Evolutionary conservation across 768 basidiomycete species (phyloP).

Genomic region (Mycena alexandri): DNA sequence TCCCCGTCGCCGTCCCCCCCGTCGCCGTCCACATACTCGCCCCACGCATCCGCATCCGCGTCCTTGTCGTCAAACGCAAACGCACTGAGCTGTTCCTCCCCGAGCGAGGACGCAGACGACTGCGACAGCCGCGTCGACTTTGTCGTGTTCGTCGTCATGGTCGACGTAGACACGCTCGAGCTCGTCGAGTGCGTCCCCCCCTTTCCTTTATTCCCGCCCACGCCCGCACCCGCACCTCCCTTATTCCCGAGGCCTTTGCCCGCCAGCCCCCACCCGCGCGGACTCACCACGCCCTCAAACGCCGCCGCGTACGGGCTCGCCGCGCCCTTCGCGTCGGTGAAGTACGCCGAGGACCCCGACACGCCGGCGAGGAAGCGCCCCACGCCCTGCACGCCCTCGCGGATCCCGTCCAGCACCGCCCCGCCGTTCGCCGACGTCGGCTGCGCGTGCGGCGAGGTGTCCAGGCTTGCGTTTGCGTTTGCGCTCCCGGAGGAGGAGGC

Average conservation of each 20-base stretch:
- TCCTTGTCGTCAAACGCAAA: no score
- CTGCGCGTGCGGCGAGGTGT: no score
- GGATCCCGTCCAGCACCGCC: constrained; percentile 69
- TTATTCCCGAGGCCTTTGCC: no score
- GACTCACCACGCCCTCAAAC: no score
- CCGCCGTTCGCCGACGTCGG: constrained; percentile 45
- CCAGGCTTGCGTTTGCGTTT: no score
- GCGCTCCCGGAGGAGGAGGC: constrained; percentile 24
- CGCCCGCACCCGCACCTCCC: no score
- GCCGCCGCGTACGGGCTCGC: constrained; percentile 16
- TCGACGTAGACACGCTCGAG: constrained; percentile 41
- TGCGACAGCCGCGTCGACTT: constrained; percentile 57
- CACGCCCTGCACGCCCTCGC: constrained; percentile 73
- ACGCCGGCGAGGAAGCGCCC: constrained; percentile 68
- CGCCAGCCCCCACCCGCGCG: no score
- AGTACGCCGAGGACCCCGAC: no score
- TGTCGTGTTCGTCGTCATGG: constrained; percentile 30
- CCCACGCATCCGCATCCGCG: constrained; percentile 40
- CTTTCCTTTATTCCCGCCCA: no score
- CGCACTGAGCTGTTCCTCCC: constrained; percentile 45
- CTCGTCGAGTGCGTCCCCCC: constrained; percentile 38
- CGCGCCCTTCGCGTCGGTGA: no score
- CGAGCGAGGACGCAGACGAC: constrained; percentile 61
- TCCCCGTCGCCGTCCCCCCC: constrained; percentile 42
- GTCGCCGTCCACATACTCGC: constrained; percentile 54